Conservation (phyloP, 306 rosid genomes). For the Prunus armeniaca region DNA sequence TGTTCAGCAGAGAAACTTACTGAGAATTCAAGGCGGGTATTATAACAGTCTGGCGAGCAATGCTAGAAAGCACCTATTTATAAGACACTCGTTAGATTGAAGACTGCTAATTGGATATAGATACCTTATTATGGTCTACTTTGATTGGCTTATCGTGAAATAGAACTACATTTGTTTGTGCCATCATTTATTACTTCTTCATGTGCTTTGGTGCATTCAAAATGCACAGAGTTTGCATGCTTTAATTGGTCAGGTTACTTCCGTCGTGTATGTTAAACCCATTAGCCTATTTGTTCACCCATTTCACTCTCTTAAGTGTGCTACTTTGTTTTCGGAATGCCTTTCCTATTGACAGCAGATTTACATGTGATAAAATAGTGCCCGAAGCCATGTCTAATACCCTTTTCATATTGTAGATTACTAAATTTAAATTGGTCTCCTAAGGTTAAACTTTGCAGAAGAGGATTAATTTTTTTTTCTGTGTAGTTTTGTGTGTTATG, state of each 20-base stretch:
- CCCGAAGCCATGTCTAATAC: neutral
- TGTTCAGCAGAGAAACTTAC: neutral
- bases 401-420: neutral
- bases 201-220: neutral
- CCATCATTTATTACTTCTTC: too few species aligned
- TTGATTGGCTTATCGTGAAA: neutral
- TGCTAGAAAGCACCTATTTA: neutral
- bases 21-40: neutral
- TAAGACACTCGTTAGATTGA: neutral
- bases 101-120: neutral
- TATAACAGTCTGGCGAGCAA: neutral
- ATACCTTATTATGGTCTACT: neutral
- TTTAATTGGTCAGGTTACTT: too few species aligned
- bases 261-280: too few species aligned
- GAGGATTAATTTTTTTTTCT: neutral
- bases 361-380: neutral
- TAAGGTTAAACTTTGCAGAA: neutral
- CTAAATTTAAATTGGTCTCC: neutral
- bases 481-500: neutral
- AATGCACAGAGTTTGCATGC: too few species aligned
- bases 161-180: too few species aligned
- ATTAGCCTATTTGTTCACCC: neutral
- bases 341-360: neutral
- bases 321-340: neutral
- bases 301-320: neutral